Conservation (phyloP, 305 asterid genomes). For the Lippia alba region DNA sequence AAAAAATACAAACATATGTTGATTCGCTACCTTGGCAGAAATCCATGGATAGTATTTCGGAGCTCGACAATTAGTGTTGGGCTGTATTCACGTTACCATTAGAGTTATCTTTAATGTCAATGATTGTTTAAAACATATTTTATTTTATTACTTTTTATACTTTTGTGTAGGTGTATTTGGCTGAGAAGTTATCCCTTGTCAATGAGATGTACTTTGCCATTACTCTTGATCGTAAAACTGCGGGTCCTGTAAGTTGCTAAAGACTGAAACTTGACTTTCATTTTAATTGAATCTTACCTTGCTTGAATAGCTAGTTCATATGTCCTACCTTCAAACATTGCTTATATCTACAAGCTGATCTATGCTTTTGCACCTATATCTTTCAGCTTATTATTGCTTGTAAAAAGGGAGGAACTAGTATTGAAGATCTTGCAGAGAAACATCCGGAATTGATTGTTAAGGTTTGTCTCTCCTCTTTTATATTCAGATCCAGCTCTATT, state of each 20-base stretch:
- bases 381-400: conserved; percentile 95
- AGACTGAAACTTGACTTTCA: conserved; percentile 8
- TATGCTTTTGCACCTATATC: conserved; percentile 12
- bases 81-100: neutral
- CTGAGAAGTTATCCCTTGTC: conserved; percentile 87
- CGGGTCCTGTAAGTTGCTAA: conserved; percentile 92
- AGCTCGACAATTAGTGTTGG: conserved; percentile 11
- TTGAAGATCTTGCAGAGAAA: conserved; percentile 96
- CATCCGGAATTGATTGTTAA: conserved; percentile 91
- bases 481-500: conserved; percentile 25
- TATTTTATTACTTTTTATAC: neutral
- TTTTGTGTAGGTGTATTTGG: conserved; percentile 78
- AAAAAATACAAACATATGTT: neutral
- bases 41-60: conserved; percentile 12
- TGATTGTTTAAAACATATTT: neutral
- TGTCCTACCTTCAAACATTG: neutral
- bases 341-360: conserved; percentile 9
- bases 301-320: conserved; percentile 1
- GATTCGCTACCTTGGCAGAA: conserved; percentile 13
- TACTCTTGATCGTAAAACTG: conserved; percentile 87
- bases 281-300: conserved; percentile 11
- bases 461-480: conserved; percentile 46
- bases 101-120: conserved; percentile 10
- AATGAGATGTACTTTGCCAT: conserved; percentile 99
- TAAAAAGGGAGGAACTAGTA: conserved; percentile 96